These are phyloP conservation scores for Citrullus colocynthis DNA, from an alignment of 306 rosid genomes.

Conservation along the genomic window DNA sequence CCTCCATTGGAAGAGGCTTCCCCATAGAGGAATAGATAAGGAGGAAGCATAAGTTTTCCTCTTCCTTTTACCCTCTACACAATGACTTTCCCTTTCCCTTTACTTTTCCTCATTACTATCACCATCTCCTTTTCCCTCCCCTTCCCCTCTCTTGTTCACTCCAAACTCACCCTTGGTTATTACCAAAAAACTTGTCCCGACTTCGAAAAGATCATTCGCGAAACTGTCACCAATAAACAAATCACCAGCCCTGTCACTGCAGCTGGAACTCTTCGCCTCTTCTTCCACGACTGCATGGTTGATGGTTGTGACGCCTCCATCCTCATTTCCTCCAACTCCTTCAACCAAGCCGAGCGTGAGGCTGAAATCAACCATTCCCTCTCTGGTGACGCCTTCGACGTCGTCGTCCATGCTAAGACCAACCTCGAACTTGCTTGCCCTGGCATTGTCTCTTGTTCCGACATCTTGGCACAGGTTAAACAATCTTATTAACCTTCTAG, in stretches of 20 bases:
- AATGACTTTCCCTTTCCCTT: conserved; percentile 1
- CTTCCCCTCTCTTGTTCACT: not conserved
- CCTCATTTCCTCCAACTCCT: conserved; percentile 1
- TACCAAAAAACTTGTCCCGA: not conserved
- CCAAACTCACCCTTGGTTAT: not conserved
- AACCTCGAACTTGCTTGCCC: not conserved
- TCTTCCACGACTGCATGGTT: conserved; percentile 7
- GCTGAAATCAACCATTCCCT: conserved; percentile 8
- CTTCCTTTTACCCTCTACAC: not conserved
- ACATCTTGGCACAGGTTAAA: not conserved
- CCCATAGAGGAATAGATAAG: not conserved
- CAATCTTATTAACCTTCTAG: too few species aligned
- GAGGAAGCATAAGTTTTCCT: not conserved
- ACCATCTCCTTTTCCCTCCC: not conserved
- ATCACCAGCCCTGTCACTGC: conserved; percentile 4
- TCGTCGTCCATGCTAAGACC: not conserved
- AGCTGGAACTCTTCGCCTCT: conserved; percentile 4
- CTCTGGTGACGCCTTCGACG: not conserved
- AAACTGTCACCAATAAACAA: conserved; percentile 1
- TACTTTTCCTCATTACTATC: not conserved
- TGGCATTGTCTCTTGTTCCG: conserved; percentile 3
- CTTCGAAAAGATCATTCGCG: not conserved
- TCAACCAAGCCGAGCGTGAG: not conserved
- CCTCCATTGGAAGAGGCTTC: conserved; percentile 2
- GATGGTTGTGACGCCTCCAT: conserved; percentile 2